Conservation (phyloP, 495 filamentous ascomycete genomes). For the Penicillium coffeae region DNA sequence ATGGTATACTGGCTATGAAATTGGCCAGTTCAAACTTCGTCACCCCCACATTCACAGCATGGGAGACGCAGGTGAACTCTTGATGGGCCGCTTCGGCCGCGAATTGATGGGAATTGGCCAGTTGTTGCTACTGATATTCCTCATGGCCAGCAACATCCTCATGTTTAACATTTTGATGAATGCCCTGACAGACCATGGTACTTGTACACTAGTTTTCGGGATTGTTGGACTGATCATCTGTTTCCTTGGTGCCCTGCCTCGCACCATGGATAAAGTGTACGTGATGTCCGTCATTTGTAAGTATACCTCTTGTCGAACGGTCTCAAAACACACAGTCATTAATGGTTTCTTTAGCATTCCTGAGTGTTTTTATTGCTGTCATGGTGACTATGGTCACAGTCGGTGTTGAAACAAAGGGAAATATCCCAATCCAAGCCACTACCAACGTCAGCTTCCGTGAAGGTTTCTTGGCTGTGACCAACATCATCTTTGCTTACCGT, state of each 20-base stretch:
- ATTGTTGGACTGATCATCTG: slow-evolving; percentile 61
- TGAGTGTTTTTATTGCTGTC: slow-evolving; percentile 64
- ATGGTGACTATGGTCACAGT: slow-evolving; percentile 66
- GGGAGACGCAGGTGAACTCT: slow-evolving; percentile 64
- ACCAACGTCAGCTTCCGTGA: slow-evolving; percentile 21
- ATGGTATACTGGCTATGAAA: slow-evolving; percentile 43
- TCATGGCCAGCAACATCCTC: slow-evolving; percentile 69
- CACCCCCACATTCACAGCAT: slow-evolving; percentile 58
- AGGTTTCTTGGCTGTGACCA: slow-evolving; percentile 29
- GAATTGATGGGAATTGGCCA: slow-evolving; percentile 61
- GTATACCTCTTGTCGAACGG: slow-evolving; percentile 2
- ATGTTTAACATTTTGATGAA: slow-evolving; percentile 64
- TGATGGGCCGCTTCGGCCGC: slow-evolving; percentile 61
- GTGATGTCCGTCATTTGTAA: slow-evolving; percentile 57
- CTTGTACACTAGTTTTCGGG: slow-evolving; percentile 65
- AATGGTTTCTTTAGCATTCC: slow-evolving; percentile 36
- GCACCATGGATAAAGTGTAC: slow-evolving; percentile 56
- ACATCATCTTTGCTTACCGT: slow-evolving; percentile 43
- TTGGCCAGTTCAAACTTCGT: slow-evolving; percentile 35
- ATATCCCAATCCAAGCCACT: slow-evolving; percentile 17
- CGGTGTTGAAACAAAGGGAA: slow-evolving; percentile 36
- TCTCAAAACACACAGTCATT: background rate
- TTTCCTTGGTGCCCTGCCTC: slow-evolving; percentile 60
- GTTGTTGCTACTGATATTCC: slow-evolving; percentile 63
- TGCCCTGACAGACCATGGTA: slow-evolving; percentile 56